A percentile compares a stretch with the other conserved stretches of the same genome.
These are phyloP conservation scores for Apiospora malaysiana DNA, from an alignment of 2,329 filamentous ascomycete genomes.

Conservation along the genomic window DNA sequence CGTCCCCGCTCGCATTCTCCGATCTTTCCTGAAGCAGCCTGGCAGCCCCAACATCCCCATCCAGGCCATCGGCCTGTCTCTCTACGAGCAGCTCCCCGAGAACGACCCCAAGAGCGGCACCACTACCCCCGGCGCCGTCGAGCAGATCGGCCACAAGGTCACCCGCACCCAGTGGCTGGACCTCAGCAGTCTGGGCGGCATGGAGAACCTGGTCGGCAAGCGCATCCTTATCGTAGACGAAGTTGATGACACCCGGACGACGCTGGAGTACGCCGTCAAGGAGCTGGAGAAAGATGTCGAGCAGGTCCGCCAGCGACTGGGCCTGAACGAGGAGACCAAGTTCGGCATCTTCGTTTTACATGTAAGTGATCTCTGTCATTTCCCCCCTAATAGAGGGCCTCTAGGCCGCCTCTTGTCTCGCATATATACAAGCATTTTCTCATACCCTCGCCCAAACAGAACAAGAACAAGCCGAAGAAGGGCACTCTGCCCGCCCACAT, in stretches of 20 bases:
- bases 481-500: slow-evolving; percentile 81
- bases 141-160: slow-evolving; percentile 88
- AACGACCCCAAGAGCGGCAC: slow-evolving; percentile 57
- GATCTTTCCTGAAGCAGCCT: slow-evolving; percentile 93
- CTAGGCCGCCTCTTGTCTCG: background rate
- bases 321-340: slow-evolving; percentile 73
- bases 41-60: slow-evolving; percentile 95
- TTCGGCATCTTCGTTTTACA: slow-evolving; percentile 97
- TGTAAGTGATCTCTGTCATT: slow-evolving; percentile 52
- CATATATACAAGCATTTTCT: slow-evolving; percentile 24
- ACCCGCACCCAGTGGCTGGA: slow-evolving; percentile 99
- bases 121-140: slow-evolving; percentile 56
- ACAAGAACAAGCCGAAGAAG: slow-evolving; percentile 98
- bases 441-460: slow-evolving; percentile 48
- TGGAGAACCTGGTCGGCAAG: slow-evolving; percentile 81
- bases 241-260: slow-evolving; percentile 83
- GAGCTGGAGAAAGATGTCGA: slow-evolving; percentile 91
- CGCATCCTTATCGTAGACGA: slow-evolving; percentile 86
- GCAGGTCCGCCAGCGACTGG: slow-evolving; percentile 74
- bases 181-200: slow-evolving; percentile 70
- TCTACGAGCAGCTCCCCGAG: slow-evolving; percentile 82
- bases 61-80: slow-evolving; percentile 96
- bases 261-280: slow-evolving; percentile 78
- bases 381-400: background rate
- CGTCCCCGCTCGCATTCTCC: slow-evolving; percentile 93